Percentiles rank a stretch among this genome's conserved stretches.
Conservation (phyloP, 805 yeast genomes). For the Cyberlindnera bimundalis region DNA sequence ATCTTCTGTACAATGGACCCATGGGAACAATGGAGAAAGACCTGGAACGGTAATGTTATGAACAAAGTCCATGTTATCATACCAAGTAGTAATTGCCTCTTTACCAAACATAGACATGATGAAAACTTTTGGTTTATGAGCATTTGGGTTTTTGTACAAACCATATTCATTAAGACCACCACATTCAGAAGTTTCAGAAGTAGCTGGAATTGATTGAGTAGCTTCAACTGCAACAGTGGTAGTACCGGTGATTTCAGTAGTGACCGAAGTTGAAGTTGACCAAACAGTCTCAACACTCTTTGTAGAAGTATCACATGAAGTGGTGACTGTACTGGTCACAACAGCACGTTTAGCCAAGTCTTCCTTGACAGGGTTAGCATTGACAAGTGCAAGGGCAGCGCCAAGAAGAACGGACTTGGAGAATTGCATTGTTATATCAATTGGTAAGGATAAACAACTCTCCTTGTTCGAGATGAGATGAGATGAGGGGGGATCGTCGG, state of each 20-base stretch:
- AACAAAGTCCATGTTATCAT: slow-evolving; percentile 12
- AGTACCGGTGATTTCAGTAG: slow-evolving; percentile 2
- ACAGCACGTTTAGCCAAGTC: slow-evolving; percentile 6
- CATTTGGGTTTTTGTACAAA: slow-evolving; percentile 12
- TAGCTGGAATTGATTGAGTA: not conserved
- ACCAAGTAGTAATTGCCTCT: slow-evolving; percentile 14
- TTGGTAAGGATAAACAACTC: too few relatives aligned
- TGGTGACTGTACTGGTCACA: slow-evolving; percentile 7
- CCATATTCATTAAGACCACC: slow-evolving; percentile 10
- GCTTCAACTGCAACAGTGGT: slow-evolving; percentile 3
- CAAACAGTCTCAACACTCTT: slow-evolving; percentile 7
- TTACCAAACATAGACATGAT: slow-evolving; percentile 13
- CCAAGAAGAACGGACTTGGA: not conserved
- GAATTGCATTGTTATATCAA: slow-evolving; percentile 8
- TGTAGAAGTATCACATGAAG: slow-evolving; percentile 12
- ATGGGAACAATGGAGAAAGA: slow-evolving; percentile 16
- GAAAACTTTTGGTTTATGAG: slow-evolving; percentile 15
- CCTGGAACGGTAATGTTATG: slow-evolving; percentile 18
- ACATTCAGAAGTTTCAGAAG: not conserved
- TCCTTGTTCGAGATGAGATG: too few relatives aligned
- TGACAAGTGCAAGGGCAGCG: slow-evolving; percentile 1
- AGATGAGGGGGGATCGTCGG: not conserved
- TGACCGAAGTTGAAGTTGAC: slow-evolving; percentile 8
- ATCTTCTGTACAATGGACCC: slow-evolving; percentile 16
- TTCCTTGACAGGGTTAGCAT: slow-evolving; percentile 11